Conservation (phyloP, 345 rosid genomes). For the Euphorbia lathyris region DNA sequence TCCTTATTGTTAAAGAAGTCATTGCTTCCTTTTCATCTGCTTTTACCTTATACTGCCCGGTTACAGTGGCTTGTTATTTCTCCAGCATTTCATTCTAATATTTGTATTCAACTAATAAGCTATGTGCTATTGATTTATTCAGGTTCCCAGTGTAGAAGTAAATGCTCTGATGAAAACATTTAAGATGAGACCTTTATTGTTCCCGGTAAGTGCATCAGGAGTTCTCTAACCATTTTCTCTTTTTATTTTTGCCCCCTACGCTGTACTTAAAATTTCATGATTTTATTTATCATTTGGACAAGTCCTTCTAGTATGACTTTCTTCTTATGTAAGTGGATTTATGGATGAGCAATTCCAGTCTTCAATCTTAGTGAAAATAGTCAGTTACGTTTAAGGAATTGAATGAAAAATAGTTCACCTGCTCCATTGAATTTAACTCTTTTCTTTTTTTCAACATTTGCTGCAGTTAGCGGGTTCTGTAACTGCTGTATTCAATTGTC, state of each 20-base stretch:
- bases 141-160: conserved; percentile 91
- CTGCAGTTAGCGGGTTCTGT: conserved; percentile 95
- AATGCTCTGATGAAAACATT: conserved; percentile 92
- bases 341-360: not conserved
- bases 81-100: conserved; percentile 3
- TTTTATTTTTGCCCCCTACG: not conserved
- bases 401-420: conserved; percentile 7
- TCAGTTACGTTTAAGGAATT: not conserved
- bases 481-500: conserved; percentile 96
- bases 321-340: not conserved
- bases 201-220: conserved; percentile 57
- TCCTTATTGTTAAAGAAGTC: not conserved
- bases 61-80: conserved; percentile 3
- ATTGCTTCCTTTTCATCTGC: conserved; percentile 3
- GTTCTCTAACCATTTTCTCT: not conserved
- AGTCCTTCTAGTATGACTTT: not conserved
- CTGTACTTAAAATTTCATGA: not conserved
- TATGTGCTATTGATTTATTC: conserved; percentile 20
- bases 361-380: not conserved
- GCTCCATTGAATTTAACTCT: conserved; percentile 3
- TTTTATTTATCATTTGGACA: conserved; percentile 1
- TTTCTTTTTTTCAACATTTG: conserved; percentile 26
- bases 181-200: conserved; percentile 81
- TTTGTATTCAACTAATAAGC: conserved; percentile 2
- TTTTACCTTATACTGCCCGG: conserved; percentile 14